Conservation (phyloP, 1,284 basidiomycete genomes). For the Marasmius fiardii region DNA sequence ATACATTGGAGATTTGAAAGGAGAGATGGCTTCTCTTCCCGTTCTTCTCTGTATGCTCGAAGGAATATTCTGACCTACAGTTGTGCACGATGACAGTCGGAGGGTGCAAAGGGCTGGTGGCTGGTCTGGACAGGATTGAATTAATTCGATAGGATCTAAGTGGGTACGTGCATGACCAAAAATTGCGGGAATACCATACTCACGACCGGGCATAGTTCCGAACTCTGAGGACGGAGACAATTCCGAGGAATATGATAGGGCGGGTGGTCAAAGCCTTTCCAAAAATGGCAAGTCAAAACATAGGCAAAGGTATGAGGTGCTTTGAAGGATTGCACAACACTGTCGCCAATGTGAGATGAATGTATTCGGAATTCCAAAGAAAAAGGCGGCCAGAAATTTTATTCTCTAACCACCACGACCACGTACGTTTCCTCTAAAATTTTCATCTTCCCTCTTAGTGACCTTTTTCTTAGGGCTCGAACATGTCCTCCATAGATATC, state of each 20-base stretch:
- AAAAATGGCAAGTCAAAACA: not conserved
- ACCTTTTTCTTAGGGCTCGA: conserved; percentile 8
- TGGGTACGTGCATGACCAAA: not conserved
- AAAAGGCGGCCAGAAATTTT: not conserved
- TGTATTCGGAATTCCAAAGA: not conserved
- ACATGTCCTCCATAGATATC: conserved; percentile 31
- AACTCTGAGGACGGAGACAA: not conserved
- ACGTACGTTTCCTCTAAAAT: not conserved
- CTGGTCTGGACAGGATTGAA: not conserved
- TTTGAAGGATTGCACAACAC: not conserved
- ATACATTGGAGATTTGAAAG: conserved; percentile 30
- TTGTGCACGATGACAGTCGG: not conserved
- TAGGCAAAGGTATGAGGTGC: conserved; percentile 8
- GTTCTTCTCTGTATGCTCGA: not conserved
- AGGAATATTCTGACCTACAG: not conserved
- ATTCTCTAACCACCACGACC: not conserved
- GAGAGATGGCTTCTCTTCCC: conserved; percentile 13
- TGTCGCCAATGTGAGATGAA: not conserved
- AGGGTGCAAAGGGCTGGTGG: not conserved
- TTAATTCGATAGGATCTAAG: not conserved
- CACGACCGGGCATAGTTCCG: not conserved
- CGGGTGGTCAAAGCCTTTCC: not conserved
- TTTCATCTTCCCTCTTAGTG: not conserved
- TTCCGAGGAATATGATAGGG: not conserved
- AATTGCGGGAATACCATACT: not conserved